Percentiles rank a stretch among this genome's conserved stretches.
phyloP scores from a whole-genome alignment of 108 stramenopile species.

The Skeletonema grethae region DNA sequence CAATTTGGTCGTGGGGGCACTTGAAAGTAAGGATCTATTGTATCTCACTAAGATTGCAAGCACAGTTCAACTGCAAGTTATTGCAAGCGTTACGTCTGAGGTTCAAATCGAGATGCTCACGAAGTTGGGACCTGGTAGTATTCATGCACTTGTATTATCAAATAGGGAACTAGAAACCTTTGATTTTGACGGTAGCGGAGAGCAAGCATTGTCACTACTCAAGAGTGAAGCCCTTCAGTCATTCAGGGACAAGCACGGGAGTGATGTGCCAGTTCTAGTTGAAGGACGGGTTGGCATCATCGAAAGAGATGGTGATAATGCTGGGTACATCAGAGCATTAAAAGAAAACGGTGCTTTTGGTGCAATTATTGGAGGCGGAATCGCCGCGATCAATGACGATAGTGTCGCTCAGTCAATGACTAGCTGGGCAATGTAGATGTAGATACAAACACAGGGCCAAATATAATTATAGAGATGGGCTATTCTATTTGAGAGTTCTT shows the following conservation, averaged over 20 bases:
- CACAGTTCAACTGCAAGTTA: slow-evolving; percentile 64
- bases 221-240: slow-evolving; percentile 61
- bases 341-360: slow-evolving; percentile 73
- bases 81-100: slow-evolving; percentile 70
- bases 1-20: slow-evolving; percentile 71
- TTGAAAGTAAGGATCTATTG: slow-evolving; percentile 72
- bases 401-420: slow-evolving; percentile 21
- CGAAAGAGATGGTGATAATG: slow-evolving; percentile 27
- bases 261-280: slow-evolving; percentile 62
- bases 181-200: slow-evolving; percentile 69
- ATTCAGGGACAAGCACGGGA: slow-evolving; percentile 59
- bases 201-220: slow-evolving; percentile 71
- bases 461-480: too few relatives aligned
- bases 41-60: slow-evolving; percentile 85
- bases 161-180: slow-evolving; percentile 84
- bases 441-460: neutral
- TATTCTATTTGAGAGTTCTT: too few relatives aligned
- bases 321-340: slow-evolving; percentile 59
- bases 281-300: slow-evolving; percentile 83
- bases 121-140: slow-evolving; percentile 44
- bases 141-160: slow-evolving; percentile 67
- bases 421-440: slow-evolving; percentile 18
- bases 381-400: slow-evolving; percentile 45
- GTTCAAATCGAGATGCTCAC: slow-evolving; percentile 59
- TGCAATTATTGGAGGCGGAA: slow-evolving; percentile 75